Base-by-base conservation (phyloP, 139 green algal genomes). In the Micractinium conductrix region DNA sequence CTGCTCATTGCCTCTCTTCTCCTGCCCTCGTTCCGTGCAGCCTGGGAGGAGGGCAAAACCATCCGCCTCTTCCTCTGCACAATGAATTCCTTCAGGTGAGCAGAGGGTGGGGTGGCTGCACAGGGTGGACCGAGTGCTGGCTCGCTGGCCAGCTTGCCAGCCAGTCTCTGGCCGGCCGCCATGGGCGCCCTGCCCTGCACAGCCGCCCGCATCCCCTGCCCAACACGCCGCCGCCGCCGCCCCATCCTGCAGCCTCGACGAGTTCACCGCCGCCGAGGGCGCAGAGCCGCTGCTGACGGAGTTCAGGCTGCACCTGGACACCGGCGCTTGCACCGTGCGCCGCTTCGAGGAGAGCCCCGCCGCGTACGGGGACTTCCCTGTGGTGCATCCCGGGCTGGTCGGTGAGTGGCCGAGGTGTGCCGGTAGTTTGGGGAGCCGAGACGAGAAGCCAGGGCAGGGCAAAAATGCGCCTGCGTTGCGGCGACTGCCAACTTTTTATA, bases 301-400 rank as follows among this genome's bases (percentile, higher is more conserved):
- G 53, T 90, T 75, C 2, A 81, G 42, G 35, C 44, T 96, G 17
- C 84, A 93, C 73, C 69, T 93, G 45, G 74, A 86, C 12, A 90
- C 79, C 17, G 92, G 90, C 9, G 42, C 53, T n/a, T 67, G 80
- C 26, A 82, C 28, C 0, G 10, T 40, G n/a, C 80, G 69, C 14
- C 72, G 80, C 6, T 68, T 95, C 42, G 42, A n/a, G 44, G 42
- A 35, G 33, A 40, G 65, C 21, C 73, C 40, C 4, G 48, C 81
- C 10, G 81, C 87, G 19, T 45, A 78, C 12, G 90, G 86, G 30
- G 93, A 96, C 74, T 96, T 96, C 81, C 93, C 93, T 0, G 83
- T 87, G 35, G 85, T 94, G 35, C 63, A 48, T 0, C 35, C 45
- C 30, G 35, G 38, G 68, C 62, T 74, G 3, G 50, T 75, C 17